Conservation (phyloP, 2,329 filamentous ascomycete species). For the Penicillium sp. region DNA sequence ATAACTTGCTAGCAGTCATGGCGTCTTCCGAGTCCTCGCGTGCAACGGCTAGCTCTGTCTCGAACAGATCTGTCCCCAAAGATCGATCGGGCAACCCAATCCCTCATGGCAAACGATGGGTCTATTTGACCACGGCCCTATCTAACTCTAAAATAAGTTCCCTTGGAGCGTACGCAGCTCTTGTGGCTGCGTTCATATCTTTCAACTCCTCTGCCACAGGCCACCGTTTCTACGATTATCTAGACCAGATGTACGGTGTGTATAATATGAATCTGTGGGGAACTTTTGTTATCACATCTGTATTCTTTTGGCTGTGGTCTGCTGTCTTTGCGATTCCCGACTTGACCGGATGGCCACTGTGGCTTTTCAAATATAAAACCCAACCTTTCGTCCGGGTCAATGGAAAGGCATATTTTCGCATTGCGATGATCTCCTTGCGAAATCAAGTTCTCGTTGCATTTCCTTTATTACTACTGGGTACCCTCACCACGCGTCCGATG, state of each 20-base stretch:
- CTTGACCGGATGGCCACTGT: not conserved
- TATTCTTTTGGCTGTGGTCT: slow-evolving; percentile 5
- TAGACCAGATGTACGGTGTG: not conserved
- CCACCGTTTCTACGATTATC: not conserved
- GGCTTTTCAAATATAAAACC: slow-evolving; percentile 1
- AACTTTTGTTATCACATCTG: slow-evolving; percentile 2
- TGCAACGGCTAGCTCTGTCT: not conserved
- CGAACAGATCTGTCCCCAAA: not conserved
- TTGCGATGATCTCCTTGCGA: not conserved
- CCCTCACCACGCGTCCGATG: not conserved
- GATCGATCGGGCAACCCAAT: not conserved
- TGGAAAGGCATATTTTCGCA: not conserved
- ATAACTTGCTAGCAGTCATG: not conserved
- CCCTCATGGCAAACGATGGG: slow-evolving; percentile 1
- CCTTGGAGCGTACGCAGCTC: not conserved
- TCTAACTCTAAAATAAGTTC: not conserved
- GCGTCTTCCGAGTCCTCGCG: not conserved
- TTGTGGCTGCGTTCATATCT: not conserved
- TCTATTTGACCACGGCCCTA: not conserved
- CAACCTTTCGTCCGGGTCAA: slow-evolving; percentile 1
- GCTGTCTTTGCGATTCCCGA: slow-evolving; percentile 3
- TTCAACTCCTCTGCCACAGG: not conserved
- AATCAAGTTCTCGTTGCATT: not conserved
- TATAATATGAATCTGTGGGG: slow-evolving; percentile 3
- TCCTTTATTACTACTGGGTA: not conserved